These are phyloP conservation scores for Lepidium didymum DNA, from an alignment of 345 rosid genomes.

Conservation along the genomic window DNA sequence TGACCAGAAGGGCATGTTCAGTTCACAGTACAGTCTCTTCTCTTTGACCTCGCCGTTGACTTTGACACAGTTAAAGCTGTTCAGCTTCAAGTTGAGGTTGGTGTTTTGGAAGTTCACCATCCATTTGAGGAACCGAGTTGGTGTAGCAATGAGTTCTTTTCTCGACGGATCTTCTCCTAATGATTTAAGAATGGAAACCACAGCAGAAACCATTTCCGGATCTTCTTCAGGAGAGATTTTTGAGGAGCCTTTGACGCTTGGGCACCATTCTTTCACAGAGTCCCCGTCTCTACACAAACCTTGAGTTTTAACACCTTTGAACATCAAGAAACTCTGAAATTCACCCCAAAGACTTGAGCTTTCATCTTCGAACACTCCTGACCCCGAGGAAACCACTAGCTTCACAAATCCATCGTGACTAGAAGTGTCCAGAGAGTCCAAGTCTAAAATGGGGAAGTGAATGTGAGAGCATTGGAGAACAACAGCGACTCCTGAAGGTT, in stretches of 20 bases:
- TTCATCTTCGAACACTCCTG: constrained; percentile 69
- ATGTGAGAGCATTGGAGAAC: constrained; percentile 78
- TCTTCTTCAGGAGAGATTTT: constrained; percentile 31
- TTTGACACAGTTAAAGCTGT: constrained; percentile 35
- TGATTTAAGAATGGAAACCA: constrained; percentile 57
- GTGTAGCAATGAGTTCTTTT: constrained; percentile 78
- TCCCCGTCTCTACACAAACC: constrained; percentile 23
- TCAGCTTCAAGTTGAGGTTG: constrained; percentile 54
- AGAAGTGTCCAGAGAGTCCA: constrained; percentile 30
- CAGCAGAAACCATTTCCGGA: constrained; percentile 60
- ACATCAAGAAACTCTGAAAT: constrained; percentile 53
- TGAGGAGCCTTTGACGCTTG: constrained; percentile 36
- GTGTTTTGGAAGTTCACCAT: constrained; percentile 69
- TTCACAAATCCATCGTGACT: constrained; percentile 53
- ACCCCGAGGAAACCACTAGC: constrained; percentile 49
- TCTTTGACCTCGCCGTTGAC: constrained; percentile 33
- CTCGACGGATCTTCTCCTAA: constrained; percentile 89
- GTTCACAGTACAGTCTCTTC: constrained; percentile 47
- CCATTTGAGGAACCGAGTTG: constrained; percentile 69
- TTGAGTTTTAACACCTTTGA: constrained; percentile 44
- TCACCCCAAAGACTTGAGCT: constrained; percentile 61
- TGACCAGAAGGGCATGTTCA: constrained; percentile 76
- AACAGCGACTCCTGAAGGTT: constrained; percentile 85
- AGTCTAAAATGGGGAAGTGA: constrained; percentile 55
- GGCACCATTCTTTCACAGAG: constrained; percentile 54